Percentiles rank a stretch among this genome's conserved stretches.
phyloP scores from a whole-genome alignment of 2,329 filamentous ascomycete species.

The Penicillium sp. region DNA sequence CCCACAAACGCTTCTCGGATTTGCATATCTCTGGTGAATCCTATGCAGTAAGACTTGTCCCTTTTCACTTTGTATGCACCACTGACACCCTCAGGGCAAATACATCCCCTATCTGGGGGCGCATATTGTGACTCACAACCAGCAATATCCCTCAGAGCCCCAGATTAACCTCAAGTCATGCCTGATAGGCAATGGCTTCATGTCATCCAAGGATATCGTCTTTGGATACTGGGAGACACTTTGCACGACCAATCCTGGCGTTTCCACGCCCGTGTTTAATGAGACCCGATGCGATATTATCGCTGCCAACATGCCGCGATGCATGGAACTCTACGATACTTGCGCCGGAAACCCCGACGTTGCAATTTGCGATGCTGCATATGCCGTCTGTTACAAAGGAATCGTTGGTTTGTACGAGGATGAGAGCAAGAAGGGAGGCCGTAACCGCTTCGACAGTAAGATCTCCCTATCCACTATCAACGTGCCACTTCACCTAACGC shows the following conservation, averaged over 20 bases:
- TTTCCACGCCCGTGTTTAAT: constrained; percentile 45
- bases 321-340: constrained; percentile 41
- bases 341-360: constrained; percentile 28
- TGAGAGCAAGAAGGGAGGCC: constrained; percentile 20
- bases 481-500: neutral
- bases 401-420: constrained; percentile 19
- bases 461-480: no score
- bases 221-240: constrained; percentile 50
- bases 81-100: constrained; percentile 39
- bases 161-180: constrained; percentile 47
- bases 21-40: constrained; percentile 52
- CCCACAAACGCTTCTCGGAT: constrained; percentile 36
- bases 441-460: constrained; percentile 28
- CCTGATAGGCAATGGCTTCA: constrained; percentile 49
- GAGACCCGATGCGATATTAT: constrained; percentile 48
- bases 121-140: constrained; percentile 47
- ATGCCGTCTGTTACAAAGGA: constrained; percentile 15
- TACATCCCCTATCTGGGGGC: constrained; percentile 48
- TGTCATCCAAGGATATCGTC: constrained; percentile 42
- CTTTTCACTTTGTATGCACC: neutral
- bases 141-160: constrained; percentile 40
- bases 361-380: constrained; percentile 19
- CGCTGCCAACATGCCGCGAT: constrained; percentile 46
- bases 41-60: constrained; percentile 40
- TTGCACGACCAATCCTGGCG: constrained; percentile 48